Evolutionary conservation across 805 yeast species (phyloP).

Genomic region (Saccharomycopsis schoenii): DNA sequence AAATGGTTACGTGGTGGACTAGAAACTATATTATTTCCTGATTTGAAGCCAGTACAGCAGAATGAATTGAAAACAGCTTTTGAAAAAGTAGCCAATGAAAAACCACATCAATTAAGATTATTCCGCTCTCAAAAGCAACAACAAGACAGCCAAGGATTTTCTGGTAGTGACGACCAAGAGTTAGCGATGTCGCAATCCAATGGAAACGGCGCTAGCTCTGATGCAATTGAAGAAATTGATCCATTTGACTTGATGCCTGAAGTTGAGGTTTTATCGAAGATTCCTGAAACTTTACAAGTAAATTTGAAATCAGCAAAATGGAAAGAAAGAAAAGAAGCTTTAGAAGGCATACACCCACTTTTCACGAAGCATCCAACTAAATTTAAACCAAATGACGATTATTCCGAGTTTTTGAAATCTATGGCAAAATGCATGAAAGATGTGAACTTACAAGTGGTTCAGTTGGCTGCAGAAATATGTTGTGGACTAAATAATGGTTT

Average conservation of each 20-base stretch:
- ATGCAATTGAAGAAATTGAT: conserved; percentile 25
- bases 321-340: conserved; percentile 85
- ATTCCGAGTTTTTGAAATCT: conserved; percentile 46
- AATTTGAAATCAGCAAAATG: conserved; percentile 60
- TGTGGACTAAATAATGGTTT: conserved; percentile 59
- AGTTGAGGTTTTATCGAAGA: conserved; percentile 50
- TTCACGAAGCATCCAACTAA: conserved; percentile 41
- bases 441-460: conserved; percentile 81
- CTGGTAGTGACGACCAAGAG: conserved; percentile 23
- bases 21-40: conserved; percentile 49
- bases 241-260: conserved; percentile 66
- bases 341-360: conserved; percentile 48
- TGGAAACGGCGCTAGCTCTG: conserved; percentile 17
- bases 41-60: conserved; percentile 85
- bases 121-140: conserved; percentile 43
- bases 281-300: conserved; percentile 53
- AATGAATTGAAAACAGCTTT: conserved; percentile 69
- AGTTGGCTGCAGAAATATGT: conserved; percentile 61
- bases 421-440: conserved; percentile 74
- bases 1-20: conserved; percentile 64
- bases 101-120: conserved; percentile 44
- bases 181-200: conserved; percentile 28
- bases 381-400: conserved; percentile 51
- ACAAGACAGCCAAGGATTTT: conserved; percentile 23
- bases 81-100: conserved; percentile 34